Base-by-base conservation (phyloP, 768 basidiomycete species). In the Mycena pura region DNA sequence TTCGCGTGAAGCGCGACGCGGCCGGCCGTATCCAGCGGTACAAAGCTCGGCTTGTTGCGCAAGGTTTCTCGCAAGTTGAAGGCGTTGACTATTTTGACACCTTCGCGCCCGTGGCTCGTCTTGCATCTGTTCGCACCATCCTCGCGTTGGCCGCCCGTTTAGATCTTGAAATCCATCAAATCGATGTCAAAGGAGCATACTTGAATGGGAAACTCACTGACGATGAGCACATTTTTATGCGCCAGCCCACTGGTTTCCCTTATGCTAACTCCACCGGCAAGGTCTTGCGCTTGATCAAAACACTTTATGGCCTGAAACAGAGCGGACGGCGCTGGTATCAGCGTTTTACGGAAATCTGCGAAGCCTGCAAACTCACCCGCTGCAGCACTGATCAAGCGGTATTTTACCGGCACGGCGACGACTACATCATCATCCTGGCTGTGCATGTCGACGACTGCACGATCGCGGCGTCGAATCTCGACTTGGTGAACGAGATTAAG, bases 221-320 rank as follows among this genome's bases (percentile, higher is more conserved):
- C 44, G 25, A 39, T 19, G 59, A 60, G 49, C 41, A 49, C 11
- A 76, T 79, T 41, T 81, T 73, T 60, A 77, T 80, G 75, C 50
- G 70, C 31, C 64, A 72, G 19, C 75, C 75, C 2, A 67, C 60
- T 0, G 73, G 76, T 2, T 70, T 67, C 17, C 48, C 52, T 3
- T 27, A 36, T 22, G 60, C 47, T 1, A 25, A 4, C 45, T 52
- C 48, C 25, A 27, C 17, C 14, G 49, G 51, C 43, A 56, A 49
- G 22, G 56, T 63, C 11, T 22, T 27, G 6, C 55, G 34, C 7
- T 51, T 64, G 2, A 10, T 39, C 10, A 58, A 59, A 29, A 62
- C 60, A 5, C 6, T 62, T 27, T 62, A 62, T 21, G 60, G 60
- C 21, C 45, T 62, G 29, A 62, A 62, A 22, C 60, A 55, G 32